Conservation (phyloP, 2,329 filamentous ascomycete species). For the Colletotrichum falcatum region DNA sequence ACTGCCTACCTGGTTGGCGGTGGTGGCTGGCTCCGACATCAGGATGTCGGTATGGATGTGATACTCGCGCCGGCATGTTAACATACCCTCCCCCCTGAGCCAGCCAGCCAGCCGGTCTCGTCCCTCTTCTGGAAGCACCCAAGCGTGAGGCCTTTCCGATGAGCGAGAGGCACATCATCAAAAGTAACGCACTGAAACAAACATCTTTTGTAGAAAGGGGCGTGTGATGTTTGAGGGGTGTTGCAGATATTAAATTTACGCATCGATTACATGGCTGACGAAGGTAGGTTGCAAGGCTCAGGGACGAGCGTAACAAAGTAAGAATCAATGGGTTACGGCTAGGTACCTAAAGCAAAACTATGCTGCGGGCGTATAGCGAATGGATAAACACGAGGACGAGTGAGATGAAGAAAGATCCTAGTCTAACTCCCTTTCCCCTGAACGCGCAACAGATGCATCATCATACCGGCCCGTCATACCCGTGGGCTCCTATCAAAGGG, state of each 20-base stretch:
- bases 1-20: too few species aligned
- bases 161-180: not conserved
- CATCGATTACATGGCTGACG: not conserved
- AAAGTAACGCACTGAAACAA: not conserved
- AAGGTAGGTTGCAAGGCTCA: not conserved
- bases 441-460: conserved; percentile 33
- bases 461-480: conserved; percentile 21
- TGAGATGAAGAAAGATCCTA: conserved; percentile 22
- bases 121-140: not conserved
- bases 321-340: conserved; percentile 37
- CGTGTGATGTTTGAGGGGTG: too few species aligned
- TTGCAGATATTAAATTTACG: not conserved
- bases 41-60: too few species aligned
- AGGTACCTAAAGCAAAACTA: conserved; percentile 39
- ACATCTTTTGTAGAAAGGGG: not conserved
- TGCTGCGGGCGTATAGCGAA: conserved; percentile 33
- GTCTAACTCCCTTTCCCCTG: conserved; percentile 20
- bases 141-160: not conserved
- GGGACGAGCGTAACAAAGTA: not conserved
- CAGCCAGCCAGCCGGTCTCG: not conserved
- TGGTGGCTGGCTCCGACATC: too few species aligned
- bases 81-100: not conserved
- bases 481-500: not conserved
- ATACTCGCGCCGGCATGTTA: too few species aligned
- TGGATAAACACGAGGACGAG: conserved; percentile 20